Evolutionary conservation across 2,329 filamentous ascomycete species (phyloP).

Genomic region (Monosporascus sp.): DNA sequence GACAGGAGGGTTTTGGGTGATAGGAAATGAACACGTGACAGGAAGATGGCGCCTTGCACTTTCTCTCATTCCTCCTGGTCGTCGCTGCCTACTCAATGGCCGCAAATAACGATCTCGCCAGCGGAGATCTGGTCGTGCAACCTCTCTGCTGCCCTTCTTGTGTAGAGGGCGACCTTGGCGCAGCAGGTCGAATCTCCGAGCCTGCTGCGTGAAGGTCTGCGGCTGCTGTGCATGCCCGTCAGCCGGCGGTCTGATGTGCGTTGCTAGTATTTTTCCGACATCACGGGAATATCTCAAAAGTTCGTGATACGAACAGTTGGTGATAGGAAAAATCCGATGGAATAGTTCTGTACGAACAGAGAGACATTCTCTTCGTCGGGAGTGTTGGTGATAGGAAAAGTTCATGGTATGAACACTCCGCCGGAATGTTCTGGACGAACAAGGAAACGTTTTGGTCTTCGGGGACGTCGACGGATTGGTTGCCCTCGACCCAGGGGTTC

Average conservation of each 20-base stretch:
- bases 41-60: too few species aligned
- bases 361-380: neutral
- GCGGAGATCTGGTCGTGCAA: neutral
- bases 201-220: too few species aligned
- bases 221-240: neutral
- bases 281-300: neutral
- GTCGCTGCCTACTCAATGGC: neutral
- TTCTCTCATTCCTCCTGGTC: too few species aligned
- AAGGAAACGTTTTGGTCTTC: neutral
- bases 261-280: neutral
- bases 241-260: neutral
- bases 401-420: neutral
- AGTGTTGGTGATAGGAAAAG: too few species aligned
- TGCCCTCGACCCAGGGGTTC: neutral
- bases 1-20: too few species aligned
- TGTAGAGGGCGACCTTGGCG: neutral
- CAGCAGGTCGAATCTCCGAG: neutral
- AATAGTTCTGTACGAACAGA: neutral
- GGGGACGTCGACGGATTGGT: neutral
- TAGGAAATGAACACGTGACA: too few species aligned
- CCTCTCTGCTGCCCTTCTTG: neutral
- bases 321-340: neutral
- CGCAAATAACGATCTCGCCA: neutral
- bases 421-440: neutral
- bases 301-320: neutral